Percentiles rank a stretch among this genome's conserved stretches.
Evolutionary conservation across 2,329 filamentous ascomycete genomes (phyloP).

Genomic region (Beauveria sp.): DNA sequence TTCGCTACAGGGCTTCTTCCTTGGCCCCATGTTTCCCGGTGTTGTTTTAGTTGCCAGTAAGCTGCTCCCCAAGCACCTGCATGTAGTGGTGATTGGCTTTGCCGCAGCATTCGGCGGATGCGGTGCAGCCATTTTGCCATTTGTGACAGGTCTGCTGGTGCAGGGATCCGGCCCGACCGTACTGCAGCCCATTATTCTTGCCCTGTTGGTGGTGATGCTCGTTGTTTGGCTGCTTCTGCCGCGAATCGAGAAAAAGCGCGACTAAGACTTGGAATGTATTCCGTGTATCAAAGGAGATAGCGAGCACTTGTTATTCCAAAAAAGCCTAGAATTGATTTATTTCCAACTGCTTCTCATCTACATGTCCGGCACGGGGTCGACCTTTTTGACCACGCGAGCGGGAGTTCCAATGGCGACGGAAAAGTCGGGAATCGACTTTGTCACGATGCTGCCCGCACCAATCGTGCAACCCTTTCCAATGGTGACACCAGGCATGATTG

Average conservation of each 20-base stretch:
- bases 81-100: slow-evolving; percentile 71
- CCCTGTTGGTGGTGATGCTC: slow-evolving; percentile 36
- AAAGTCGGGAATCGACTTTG: slow-evolving; percentile 40
- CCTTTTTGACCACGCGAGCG: slow-evolving; percentile 40
- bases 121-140: slow-evolving; percentile 60
- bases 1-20: slow-evolving; percentile 67
- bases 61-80: slow-evolving; percentile 60
- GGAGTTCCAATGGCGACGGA: slow-evolving; percentile 41
- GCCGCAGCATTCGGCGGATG: slow-evolving; percentile 67
- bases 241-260: slow-evolving; percentile 31
- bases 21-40: slow-evolving; percentile 71
- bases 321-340: not conserved
- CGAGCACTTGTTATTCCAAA: not conserved
- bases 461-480: slow-evolving; percentile 46
- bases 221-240: slow-evolving; percentile 40
- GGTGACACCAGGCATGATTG: slow-evolving; percentile 44
- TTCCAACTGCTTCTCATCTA: slow-evolving; percentile 6
- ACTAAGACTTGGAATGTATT: slow-evolving; percentile 17
- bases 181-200: slow-evolving; percentile 50
- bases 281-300: not conserved
- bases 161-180: slow-evolving; percentile 46
- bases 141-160: slow-evolving; percentile 61
- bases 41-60: slow-evolving; percentile 65
- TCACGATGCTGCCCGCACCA: slow-evolving; percentile 43
- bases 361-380: slow-evolving; percentile 29